These are phyloP conservation scores for Umbelopsis sp. DNA, from an alignment of 192 early-diverging fungal species.

Conservation along the genomic window DNA sequence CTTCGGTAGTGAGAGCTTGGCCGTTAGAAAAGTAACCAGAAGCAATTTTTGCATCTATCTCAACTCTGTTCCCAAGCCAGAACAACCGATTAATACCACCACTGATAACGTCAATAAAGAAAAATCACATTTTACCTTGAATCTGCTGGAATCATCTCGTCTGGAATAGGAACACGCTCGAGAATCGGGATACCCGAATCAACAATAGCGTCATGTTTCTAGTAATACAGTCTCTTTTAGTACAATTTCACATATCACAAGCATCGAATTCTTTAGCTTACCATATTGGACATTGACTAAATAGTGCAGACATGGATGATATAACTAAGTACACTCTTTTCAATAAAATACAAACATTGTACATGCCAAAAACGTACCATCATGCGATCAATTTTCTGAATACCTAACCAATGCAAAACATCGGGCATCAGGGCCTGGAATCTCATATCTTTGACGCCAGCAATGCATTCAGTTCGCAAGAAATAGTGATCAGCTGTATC, in stretches of 20 bases:
- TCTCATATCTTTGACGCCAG: constrained; percentile 93
- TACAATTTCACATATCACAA: neutral
- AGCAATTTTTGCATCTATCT: constrained; percentile 97
- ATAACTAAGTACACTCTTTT: constrained; percentile 49
- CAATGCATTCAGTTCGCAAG: constrained; percentile 82
- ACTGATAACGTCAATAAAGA: neutral
- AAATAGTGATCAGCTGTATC: constrained; percentile 93
- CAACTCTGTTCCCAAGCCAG: constrained; percentile 53
- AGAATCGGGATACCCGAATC: constrained; percentile 84
- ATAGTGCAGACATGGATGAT: constrained; percentile 25
- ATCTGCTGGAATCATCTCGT: constrained; percentile 87
- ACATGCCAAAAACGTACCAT: constrained; percentile 53
- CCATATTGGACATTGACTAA: constrained; percentile 77
- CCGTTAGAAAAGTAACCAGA: constrained; percentile 91
- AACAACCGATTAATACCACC: neutral
- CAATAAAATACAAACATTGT: neutral
- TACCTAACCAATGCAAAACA: constrained; percentile 94
- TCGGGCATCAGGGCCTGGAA: constrained; percentile 98
- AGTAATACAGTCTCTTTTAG: neutral
- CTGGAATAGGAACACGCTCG: constrained; percentile 88
- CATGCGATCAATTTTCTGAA: constrained; percentile 91
- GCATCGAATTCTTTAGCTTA: constrained; percentile 10
- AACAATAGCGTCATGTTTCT: constrained; percentile 94
- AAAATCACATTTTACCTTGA: constrained; percentile 42
- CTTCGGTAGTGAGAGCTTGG: constrained; percentile 55